Evolutionary conservation across 768 basidiomycete genomes (phyloP), one percentile per base, ranked within the genome.

Genomic region (Guyanaporus albipodus): DNA sequence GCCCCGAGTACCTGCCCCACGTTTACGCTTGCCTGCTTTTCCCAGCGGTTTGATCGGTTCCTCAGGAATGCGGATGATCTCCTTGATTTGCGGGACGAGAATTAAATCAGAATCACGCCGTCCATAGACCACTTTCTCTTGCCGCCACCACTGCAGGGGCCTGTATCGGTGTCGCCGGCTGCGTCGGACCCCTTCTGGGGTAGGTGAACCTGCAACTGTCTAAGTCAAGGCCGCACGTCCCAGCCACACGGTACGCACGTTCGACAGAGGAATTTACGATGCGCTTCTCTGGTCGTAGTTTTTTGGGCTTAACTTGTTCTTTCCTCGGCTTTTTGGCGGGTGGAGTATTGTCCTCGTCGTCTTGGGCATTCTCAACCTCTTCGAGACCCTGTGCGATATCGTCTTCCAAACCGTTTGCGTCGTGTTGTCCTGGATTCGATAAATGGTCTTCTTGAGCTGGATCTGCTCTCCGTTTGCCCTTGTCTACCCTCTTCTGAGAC

Each of bases 91-190:
- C 1, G 86, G 74, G 10, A 87, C 83, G 22, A 78, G 72, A 18
- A 76, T 69, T 8, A 68, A 51, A 19, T 72, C 78, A 7, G 74
- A 73, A 8, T 74, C 69, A 11, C 77, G 74, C 18, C 82, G 77
- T 6, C 85, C 85, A 57, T 91, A 97, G 2, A 93, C 83, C 19
- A 91, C 78, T 52, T 82, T 85, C 68, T 98, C 95, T 55, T 82
- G 80, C n/a, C 92, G 80, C 95, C 95, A 98, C 73, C 77, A 95
- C 32, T 90, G 87, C 28, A 98, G 72, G 4, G 94, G 95, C 39
- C 70, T 69, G 56, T 80, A 82, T 26, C 80, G 80, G 43, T 77
- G 71, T 19, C 94, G 82, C 38, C 70, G 70, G 24, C 90, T 85
- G 40, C 86, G 82, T 15, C 92, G 83, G 2, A 87, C 70, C 19